Evolutionary conservation across 164 flowering plant genomes (phyloP).

Genomic region (Chloranthus sessilifolius): DNA sequence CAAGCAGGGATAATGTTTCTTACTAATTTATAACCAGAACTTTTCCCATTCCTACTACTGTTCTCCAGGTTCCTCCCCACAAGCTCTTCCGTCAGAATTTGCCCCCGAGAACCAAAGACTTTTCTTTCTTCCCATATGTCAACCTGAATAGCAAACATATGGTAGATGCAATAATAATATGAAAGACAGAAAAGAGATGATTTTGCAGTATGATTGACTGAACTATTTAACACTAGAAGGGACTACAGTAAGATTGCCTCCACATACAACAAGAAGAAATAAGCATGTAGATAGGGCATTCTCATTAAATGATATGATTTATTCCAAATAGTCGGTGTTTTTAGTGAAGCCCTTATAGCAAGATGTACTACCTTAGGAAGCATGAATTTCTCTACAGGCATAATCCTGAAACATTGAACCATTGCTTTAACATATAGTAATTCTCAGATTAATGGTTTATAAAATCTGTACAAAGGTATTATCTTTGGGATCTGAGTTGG

Average conservation of each 20-base stretch:
- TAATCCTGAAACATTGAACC: too few relatives aligned
- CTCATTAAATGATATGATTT: too few relatives aligned
- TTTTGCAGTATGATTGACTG: neutral
- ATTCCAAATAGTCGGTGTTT: too few relatives aligned
- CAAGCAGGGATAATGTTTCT: too few relatives aligned
- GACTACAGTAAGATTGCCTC: neutral
- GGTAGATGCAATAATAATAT: neutral
- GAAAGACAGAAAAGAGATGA: neutral
- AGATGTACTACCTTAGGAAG: too few relatives aligned
- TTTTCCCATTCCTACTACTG: constrained; percentile 37
- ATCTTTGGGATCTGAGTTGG: too few relatives aligned
- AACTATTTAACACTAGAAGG: neutral
- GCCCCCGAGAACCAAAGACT: constrained; percentile 89
- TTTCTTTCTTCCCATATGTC: constrained; percentile 93
- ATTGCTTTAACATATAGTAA: too few relatives aligned
- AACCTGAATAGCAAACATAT: constrained; percentile 40
- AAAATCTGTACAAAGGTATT: too few relatives aligned
- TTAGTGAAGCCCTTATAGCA: too few relatives aligned
- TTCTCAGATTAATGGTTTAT: too few relatives aligned
- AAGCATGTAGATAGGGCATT: too few relatives aligned
- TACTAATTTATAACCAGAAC: constrained; percentile 36
- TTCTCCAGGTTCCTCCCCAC: constrained; percentile 49
- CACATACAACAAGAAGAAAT: neutral
- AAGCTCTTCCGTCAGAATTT: constrained; percentile 77
- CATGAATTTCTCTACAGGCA: too few relatives aligned